Percentiles rank a stretch among this genome's conserved stretches.
phyloP scores from a whole-genome alignment of 345 rosid genomes.

The Boechera stricta region DNA sequence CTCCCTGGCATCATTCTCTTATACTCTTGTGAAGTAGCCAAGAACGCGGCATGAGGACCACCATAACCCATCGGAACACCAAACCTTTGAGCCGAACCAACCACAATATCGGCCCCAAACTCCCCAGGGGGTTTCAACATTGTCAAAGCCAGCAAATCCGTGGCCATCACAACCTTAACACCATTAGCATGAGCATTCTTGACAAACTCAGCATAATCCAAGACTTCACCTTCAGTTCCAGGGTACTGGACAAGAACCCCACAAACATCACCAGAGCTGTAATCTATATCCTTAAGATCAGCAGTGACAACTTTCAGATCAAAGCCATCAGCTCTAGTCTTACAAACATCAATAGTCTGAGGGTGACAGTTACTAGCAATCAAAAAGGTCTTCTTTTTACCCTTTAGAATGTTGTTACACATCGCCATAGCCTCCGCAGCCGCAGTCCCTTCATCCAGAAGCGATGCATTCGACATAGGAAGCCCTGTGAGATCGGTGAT shows the following conservation, averaged over 20 bases:
- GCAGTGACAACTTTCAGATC: conserved; percentile 69
- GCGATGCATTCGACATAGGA: conserved; percentile 94
- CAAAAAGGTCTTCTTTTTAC: conserved; percentile 90
- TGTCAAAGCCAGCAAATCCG: conserved; percentile 91
- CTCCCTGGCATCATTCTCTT: conserved; percentile 99
- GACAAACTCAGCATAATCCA: conserved; percentile 85
- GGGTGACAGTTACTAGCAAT: conserved; percentile 91
- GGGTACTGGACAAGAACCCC: conserved; percentile 99
- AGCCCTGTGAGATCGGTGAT: conserved; percentile 89
- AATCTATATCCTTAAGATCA: conserved; percentile 85
- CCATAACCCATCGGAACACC: conserved; percentile 99
- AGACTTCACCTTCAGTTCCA: conserved; percentile 89
- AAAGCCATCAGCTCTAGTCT: conserved; percentile 92
- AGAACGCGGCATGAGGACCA: conserved; percentile 97
- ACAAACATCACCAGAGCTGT: conserved; percentile 83
- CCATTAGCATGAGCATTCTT: conserved; percentile 92
- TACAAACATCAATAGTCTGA: conserved; percentile 91
- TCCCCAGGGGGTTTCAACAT: conserved; percentile 98
- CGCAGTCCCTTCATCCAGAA: conserved; percentile 96
- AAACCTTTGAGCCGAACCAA: conserved; percentile 96
- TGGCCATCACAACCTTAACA: conserved; percentile 96
- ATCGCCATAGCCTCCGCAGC: conserved; percentile 99
- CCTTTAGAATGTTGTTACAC: conserved; percentile 90
- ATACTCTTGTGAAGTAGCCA: conserved; percentile 98
- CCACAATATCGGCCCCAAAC: conserved; percentile 88